Percentiles rank a stretch among this genome's conserved stretches.
These are phyloP conservation scores for Hypseocharis bilobata DNA, from an alignment of 441 rosid species.

Conservation along the genomic window DNA sequence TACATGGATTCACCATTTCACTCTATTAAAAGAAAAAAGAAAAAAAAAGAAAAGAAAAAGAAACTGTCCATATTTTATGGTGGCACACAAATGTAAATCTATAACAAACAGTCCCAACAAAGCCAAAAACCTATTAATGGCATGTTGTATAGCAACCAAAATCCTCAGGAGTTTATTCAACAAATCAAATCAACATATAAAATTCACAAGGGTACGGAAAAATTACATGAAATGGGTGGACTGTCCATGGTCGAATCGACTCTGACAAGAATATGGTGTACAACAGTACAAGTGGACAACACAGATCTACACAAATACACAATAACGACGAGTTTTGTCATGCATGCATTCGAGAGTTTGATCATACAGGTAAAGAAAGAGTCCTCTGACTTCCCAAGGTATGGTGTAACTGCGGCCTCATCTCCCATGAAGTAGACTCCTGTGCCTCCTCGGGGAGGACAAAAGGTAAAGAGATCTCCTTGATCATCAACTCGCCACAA, in stretches of 20 bases:
- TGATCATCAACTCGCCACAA: constrained; percentile 86
- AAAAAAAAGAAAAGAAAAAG: too few relatives aligned
- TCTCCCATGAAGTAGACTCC: constrained; percentile 75
- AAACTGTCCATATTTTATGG: not conserved
- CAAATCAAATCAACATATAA: not conserved
- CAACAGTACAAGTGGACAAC: too few relatives aligned
- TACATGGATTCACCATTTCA: too few relatives aligned
- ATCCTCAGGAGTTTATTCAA: not conserved
- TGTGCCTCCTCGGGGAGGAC: constrained; percentile 61
- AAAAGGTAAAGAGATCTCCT: constrained; percentile 65
- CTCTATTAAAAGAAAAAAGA: too few relatives aligned
- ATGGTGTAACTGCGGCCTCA: constrained; percentile 54
- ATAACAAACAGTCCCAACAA: constrained; percentile 1
- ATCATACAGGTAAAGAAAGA: constrained; percentile 54
- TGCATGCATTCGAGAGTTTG: not conserved
- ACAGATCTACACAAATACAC: not conserved
- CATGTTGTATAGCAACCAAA: not conserved
- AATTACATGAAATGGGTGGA: not conserved
- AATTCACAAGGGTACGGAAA: not conserved
- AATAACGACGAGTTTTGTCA: not conserved
- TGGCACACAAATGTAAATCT: not conserved
- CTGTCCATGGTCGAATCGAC: not conserved
- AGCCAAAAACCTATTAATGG: constrained; percentile 1
- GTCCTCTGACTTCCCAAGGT: constrained; percentile 53
- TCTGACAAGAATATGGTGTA: not conserved